Evolutionary conservation across 768 basidiomycete genomes (phyloP).

Genomic region (Tricholoma matsutake): DNA sequence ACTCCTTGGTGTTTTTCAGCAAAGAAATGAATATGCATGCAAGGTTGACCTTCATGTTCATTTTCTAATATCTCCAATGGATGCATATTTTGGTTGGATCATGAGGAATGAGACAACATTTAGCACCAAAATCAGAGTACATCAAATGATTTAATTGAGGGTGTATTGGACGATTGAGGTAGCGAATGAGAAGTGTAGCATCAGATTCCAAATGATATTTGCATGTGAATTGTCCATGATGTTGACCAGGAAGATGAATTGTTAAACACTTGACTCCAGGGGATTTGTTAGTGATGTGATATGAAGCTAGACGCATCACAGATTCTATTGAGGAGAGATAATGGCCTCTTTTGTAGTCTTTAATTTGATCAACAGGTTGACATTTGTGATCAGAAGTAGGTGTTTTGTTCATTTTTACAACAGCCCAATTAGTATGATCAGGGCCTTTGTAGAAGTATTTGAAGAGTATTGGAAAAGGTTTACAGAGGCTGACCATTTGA

Average conservation of each 20-base stretch:
- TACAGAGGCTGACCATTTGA: too few species aligned
- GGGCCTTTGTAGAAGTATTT: too few species aligned
- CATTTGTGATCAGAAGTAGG: too few species aligned
- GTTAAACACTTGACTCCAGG: conserved; percentile 38
- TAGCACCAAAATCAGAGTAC: background rate
- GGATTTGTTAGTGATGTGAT: conserved; percentile 29
- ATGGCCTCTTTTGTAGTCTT: conserved; percentile 30
- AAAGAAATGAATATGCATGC: conserved; percentile 8
- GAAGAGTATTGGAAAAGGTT: too few species aligned
- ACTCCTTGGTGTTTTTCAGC: conserved; percentile 14
- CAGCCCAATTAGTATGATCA: too few species aligned
- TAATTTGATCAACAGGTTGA: too few species aligned
- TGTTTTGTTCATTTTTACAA: too few species aligned
- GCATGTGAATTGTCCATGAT: conserved; percentile 23
- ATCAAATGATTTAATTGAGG: background rate
- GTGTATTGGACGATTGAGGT: conserved; percentile 13
- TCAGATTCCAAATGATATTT: conserved; percentile 2
- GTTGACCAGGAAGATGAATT: conserved; percentile 25
- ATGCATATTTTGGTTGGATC: background rate
- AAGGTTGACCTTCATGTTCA: background rate
- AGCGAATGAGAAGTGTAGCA: conserved; percentile 18
- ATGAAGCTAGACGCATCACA: conserved; percentile 34
- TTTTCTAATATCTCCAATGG: background rate
- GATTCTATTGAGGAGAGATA: conserved; percentile 36
- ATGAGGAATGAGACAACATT: background rate